These are phyloP conservation scores for Peterozyma xylosa DNA, from an alignment of 805 yeast species.

Conservation along the genomic window DNA sequence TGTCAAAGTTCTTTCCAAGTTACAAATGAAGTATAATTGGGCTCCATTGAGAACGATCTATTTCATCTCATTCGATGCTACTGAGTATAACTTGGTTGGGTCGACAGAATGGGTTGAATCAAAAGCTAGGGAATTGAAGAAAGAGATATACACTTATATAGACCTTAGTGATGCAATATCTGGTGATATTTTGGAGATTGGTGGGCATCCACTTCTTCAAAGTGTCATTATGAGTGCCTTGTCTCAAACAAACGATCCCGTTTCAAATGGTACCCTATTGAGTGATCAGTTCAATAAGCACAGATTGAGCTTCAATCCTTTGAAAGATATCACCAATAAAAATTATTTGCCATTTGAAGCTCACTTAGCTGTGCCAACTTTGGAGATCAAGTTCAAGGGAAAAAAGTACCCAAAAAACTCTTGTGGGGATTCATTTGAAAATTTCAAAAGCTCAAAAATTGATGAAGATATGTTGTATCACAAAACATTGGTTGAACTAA, in stretches of 20 bases:
- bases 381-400: constrained; percentile 47
- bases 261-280: constrained; percentile 14
- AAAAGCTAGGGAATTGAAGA: constrained; percentile 40
- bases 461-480: constrained; percentile 56
- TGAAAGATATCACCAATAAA: constrained; percentile 30
- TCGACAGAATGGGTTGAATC: constrained; percentile 69
- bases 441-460: constrained; percentile 36
- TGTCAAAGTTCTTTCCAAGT: constrained; percentile 55
- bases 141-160: constrained; percentile 61
- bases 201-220: constrained; percentile 60
- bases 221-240: constrained; percentile 37
- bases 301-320: constrained; percentile 2
- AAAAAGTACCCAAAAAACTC: constrained; percentile 40
- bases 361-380: constrained; percentile 59
- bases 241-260: constrained; percentile 18
- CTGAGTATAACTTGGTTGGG: constrained; percentile 77
- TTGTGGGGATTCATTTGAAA: constrained; percentile 58
- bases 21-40: constrained; percentile 68
- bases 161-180: constrained; percentile 65
- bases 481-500: constrained; percentile 43
- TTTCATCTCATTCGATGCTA: constrained; percentile 79
- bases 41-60: constrained; percentile 74
- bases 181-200: constrained; percentile 42
- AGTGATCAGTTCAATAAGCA: constrained; percentile 10
- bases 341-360: constrained; percentile 65